A percentile compares a stretch with the other conserved stretches of the same genome.
These are phyloP conservation scores for Cinnamomum micranthum DNA, from an alignment of 164 flowering plant species.

Conservation along the genomic window DNA sequence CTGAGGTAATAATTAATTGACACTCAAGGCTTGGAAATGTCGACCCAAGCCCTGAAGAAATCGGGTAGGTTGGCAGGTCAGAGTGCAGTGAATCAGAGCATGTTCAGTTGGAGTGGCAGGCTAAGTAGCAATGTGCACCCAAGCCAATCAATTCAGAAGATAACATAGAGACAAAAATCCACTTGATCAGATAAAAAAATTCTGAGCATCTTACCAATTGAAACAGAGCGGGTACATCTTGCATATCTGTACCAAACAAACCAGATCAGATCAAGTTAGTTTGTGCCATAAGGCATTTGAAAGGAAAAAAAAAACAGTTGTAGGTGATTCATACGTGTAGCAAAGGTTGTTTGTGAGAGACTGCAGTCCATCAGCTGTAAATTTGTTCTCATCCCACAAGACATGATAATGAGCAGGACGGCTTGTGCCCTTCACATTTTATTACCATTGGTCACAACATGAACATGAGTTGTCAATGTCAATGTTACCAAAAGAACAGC, in stretches of 20 bases:
- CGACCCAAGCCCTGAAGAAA: too few species aligned
- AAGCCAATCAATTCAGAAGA: not conserved
- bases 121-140: too few species aligned
- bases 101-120: too few species aligned
- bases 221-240: slow-evolving; percentile 79
- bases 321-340: slow-evolving; percentile 25
- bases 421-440: slow-evolving; percentile 28
- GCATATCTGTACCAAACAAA: slow-evolving; percentile 51
- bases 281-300: not conserved
- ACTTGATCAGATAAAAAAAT: not conserved
- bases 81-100: too few species aligned
- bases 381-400: slow-evolving; percentile 77
- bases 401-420: slow-evolving; percentile 55
- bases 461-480: not conserved
- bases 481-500: too few species aligned
- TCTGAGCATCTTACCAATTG: slow-evolving; percentile 48
- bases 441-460: not conserved
- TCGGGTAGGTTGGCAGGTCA: too few species aligned
- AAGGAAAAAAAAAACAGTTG: not conserved
- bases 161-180: not conserved
- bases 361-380: slow-evolving; percentile 66
- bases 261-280: not conserved
- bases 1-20: too few species aligned
- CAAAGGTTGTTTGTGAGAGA: slow-evolving; percentile 69
- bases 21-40: too few species aligned